phyloP scores from a whole-genome alignment of 257 asterid species.

The Ehretia macrophylla region DNA sequence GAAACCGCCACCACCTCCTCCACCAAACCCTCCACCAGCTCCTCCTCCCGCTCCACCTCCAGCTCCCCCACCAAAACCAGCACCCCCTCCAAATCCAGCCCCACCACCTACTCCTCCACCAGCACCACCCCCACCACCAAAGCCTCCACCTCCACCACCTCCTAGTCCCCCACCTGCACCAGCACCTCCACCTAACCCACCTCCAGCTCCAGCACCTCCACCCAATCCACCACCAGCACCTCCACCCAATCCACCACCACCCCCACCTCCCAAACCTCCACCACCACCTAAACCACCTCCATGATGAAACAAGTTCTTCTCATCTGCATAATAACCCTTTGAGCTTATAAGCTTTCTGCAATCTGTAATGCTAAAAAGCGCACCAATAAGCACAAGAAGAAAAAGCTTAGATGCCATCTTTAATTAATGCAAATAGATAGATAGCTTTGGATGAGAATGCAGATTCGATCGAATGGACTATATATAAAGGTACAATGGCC shows the following conservation, averaged over 20 bases:
- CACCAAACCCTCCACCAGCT: neutral
- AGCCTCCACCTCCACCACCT: neutral
- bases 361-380: constrained; percentile 11
- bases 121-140: constrained; percentile 4
- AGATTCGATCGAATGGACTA: neutral
- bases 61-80: neutral
- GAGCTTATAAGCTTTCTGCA: constrained; percentile 16
- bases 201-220: constrained; percentile 2
- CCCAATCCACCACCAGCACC: neutral
- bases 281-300: constrained; percentile 2
- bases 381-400: constrained; percentile 11
- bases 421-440: neutral
- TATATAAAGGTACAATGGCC: neutral
- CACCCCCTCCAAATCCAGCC: neutral
- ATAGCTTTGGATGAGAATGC: neutral
- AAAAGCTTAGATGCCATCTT: constrained; percentile 10
- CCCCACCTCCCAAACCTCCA: constrained; percentile 9
- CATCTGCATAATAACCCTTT: constrained; percentile 11
- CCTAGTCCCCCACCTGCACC: neutral
- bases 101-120: constrained; percentile 8
- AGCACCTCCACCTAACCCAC: constrained; percentile 6
- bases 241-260: constrained; percentile 5
- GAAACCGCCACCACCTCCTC: neutral
- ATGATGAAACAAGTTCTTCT: neutral
- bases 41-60: neutral